phyloP scores from a whole-genome alignment of 1,284 basidiomycete genomes.

The Calocybe gambosa region DNA sequence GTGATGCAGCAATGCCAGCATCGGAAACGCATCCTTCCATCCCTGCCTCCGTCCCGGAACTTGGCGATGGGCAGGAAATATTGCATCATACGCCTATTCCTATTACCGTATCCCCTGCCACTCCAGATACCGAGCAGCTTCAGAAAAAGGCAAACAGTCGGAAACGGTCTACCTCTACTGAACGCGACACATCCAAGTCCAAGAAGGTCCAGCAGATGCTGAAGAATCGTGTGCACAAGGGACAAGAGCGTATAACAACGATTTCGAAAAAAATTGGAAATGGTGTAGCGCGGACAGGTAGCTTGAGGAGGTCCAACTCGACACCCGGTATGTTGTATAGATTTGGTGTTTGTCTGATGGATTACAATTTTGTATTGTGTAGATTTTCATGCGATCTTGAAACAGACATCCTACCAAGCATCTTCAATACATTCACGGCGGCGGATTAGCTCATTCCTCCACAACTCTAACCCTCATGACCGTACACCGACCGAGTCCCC shows the following conservation, averaged over 20 bases:
- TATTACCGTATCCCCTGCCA: slow-evolving; percentile 32
- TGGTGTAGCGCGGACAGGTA: slow-evolving; percentile 50
- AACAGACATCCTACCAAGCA: slow-evolving; percentile 66
- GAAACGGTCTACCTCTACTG: slow-evolving; percentile 30
- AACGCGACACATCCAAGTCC: slow-evolving; percentile 42
- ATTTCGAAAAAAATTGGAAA: slow-evolving; percentile 72
- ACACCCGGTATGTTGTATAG: slow-evolving; percentile 58
- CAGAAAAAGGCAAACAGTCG: slow-evolving; percentile 1
- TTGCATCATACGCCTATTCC: slow-evolving; percentile 19
- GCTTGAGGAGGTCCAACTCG: slow-evolving; percentile 53
- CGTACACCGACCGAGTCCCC: slow-evolving; percentile 31
- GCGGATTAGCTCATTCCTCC: slow-evolving; percentile 45
- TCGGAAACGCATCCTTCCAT: slow-evolving; percentile 1
- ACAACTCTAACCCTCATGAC: slow-evolving; percentile 31
- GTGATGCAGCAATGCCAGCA: slow-evolving; percentile 1
- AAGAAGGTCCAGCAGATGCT: slow-evolving; percentile 71
- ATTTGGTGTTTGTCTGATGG: too few relatives aligned
- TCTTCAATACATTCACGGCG: slow-evolving; percentile 83
- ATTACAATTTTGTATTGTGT: not conserved
- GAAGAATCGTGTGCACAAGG: slow-evolving; percentile 66
- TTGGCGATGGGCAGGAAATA: slow-evolving; percentile 11
- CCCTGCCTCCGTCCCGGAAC: not conserved
- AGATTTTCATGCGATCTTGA: slow-evolving; percentile 64
- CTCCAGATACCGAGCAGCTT: slow-evolving; percentile 21
- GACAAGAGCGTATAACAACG: slow-evolving; percentile 64